Base-by-base conservation (phyloP, 164 flowering plant species). In the Umbellularia californica region DNA sequence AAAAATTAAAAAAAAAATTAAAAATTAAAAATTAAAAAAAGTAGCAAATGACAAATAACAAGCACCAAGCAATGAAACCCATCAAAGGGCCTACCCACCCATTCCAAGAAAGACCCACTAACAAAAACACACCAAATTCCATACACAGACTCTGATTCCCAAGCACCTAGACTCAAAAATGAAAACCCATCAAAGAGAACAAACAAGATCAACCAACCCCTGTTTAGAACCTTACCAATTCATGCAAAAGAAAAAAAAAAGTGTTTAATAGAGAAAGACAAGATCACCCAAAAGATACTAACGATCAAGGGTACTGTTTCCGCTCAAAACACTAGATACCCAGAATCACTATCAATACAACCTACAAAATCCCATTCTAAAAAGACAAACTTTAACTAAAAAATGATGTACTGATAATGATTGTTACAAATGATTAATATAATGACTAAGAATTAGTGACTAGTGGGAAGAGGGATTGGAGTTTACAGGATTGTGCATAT, bases 401-500 rank as follows among this genome's bases (percentile, higher is more conserved):
- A 30, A 30, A 3, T 4, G 6, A 55, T 55, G n/a, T 3, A 17
- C 5, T 55, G 20, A 0, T 55, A 7, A 55, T 20, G n/a, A 55
- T 41, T 41, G 47, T 41, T 7, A 41, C 10, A 7, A 41, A 41
- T 41, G 11, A 41, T 41, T 41, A 41, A 41, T 30, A 25, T 9
- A 33, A 30, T 47, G 24, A 22, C 50, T 68, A 68, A 12, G 15
- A 20, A 47, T 35, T 20, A 33, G 47, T 33, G 50, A 33, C 15
- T 23, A 2, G 4, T 64, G 28, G 67, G 14, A 64, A 64, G 70
- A 7, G 15, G 24, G 22, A 27, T 19, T n/a, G 4, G 27, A 70
- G 75, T 84, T 13, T 80, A 92, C 97, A 88, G 20, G 50, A 88
- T 71, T 52, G 87, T 22, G 79, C 84, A 83, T 10, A 89, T n/a